Conservation (phyloP, 169 alveolate species). For the Eimeria necatrix region DNA sequence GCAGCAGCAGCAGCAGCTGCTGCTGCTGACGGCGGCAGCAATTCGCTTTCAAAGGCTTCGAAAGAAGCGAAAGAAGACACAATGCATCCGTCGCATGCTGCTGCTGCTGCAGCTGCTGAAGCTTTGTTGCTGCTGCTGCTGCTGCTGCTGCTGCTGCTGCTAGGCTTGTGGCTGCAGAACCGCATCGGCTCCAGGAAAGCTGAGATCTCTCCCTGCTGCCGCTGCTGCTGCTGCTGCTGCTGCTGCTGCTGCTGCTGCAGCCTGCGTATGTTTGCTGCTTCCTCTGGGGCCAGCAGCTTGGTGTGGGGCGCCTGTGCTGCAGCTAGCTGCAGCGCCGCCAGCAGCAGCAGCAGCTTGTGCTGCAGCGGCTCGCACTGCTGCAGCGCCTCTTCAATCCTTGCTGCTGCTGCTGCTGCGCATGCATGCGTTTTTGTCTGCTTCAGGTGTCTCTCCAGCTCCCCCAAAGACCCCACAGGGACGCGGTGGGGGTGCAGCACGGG, state of each 20-base stretch:
- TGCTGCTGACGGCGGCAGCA: neutral
- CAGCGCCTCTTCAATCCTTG: neutral
- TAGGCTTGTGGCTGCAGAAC: neutral
- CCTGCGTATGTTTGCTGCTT: neutral
- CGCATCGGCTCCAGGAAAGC: neutral
- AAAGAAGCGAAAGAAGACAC: neutral
- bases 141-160: neutral
- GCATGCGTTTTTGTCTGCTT: neutral
- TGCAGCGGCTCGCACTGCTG: neutral
- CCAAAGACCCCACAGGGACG: neutral
- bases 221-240: neutral
- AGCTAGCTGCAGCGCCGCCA: neutral
- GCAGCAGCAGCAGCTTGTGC: slow-evolving; percentile 11
- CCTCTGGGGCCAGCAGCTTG: neutral
- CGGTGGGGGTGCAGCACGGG: neutral
- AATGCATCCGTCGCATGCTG: neutral
- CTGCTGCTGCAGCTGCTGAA: neutral
- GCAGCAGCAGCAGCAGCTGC: neutral
- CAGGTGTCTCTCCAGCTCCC: neutral
- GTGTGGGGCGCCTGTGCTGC: neutral
- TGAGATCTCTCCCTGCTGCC: neutral
- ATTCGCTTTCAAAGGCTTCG: neutral
- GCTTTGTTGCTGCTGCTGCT: too few species aligned
- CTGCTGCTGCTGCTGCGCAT: neutral
- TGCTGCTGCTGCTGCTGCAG: neutral